phyloP scores from a whole-genome alignment of 2,329 filamentous ascomycete species.

The Ambrosiella xylebori region DNA sequence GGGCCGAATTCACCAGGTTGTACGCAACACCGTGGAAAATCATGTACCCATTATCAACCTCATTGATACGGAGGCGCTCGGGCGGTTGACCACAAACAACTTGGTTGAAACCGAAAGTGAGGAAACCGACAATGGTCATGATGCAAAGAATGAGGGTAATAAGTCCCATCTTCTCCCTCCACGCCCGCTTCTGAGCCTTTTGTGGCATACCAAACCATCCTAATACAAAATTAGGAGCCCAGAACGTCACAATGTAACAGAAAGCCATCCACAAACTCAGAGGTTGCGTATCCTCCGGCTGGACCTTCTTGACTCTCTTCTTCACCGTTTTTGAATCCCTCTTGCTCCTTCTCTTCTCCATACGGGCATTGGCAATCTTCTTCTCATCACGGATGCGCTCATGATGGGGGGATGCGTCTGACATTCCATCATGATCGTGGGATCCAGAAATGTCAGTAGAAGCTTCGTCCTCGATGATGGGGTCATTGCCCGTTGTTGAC shows the following conservation, averaged over 20 bases:
- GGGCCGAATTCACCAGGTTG: constrained; percentile 57
- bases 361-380: constrained; percentile 17
- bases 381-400: constrained; percentile 21
- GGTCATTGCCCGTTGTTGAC: constrained; percentile 83
- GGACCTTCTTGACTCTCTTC: constrained; percentile 35
- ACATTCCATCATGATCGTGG: constrained; percentile 28
- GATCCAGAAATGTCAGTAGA: constrained; percentile 37
- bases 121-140: constrained; percentile 76
- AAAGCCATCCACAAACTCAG: constrained; percentile 92
- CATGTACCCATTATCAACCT: constrained; percentile 71
- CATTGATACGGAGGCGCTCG: constrained; percentile 60
- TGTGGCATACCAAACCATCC: constrained; percentile 71
- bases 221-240: constrained; percentile 74
- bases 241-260: constrained; percentile 85
- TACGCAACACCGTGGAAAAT: constrained; percentile 92
- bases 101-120: constrained; percentile 91
- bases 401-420: constrained; percentile 27
- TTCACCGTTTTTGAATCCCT: constrained; percentile 28
- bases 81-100: constrained; percentile 64
- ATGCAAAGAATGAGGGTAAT: constrained; percentile 85
- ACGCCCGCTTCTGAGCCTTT: constrained; percentile 77
- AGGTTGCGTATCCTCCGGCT: constrained; percentile 46
- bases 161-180: constrained; percentile 95
- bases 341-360: constrained; percentile 19
- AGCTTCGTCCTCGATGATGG: constrained; percentile 63